A percentile compares a stretch with the other conserved stretches of the same genome.
These are phyloP conservation scores for Beta corolliflora DNA, from an alignment of 179 eudicot species.

Conservation along the genomic window DNA sequence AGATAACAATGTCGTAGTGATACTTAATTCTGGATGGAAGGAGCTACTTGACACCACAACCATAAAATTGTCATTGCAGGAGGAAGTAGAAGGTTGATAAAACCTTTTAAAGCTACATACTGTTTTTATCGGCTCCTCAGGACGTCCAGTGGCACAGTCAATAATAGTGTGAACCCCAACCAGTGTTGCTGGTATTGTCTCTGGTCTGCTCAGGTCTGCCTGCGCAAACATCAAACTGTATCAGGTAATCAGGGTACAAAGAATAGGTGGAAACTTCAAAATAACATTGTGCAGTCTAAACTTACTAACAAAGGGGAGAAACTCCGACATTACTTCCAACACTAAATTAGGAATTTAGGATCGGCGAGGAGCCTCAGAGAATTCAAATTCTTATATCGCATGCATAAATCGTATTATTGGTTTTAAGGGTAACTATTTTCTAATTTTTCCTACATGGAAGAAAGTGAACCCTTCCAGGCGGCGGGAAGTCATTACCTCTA, in stretches of 20 bases:
- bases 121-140: constrained; percentile 98
- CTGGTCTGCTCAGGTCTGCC: constrained; percentile 96
- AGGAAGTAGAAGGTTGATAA: background rate
- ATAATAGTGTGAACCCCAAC: constrained; percentile 92
- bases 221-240: constrained; percentile 44
- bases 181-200: constrained; percentile 92
- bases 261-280: constrained; percentile 8
- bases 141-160: constrained; percentile 99
- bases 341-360: background rate
- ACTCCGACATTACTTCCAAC: background rate
- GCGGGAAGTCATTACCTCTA: background rate
- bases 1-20: background rate
- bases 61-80: background rate
- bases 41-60: background rate
- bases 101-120: constrained; percentile 38
- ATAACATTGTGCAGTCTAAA: background rate
- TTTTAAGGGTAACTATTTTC: background rate
- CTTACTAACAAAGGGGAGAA: background rate
- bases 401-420: background rate
- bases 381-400: background rate
- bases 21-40: background rate
- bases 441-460: background rate
- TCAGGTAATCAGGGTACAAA: constrained; percentile 29
- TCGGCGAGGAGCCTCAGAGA: background rate
- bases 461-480: background rate